Evolutionary conservation across 2,329 filamentous ascomycete species (phyloP).

Genomic region (Alternaria sp.): DNA sequence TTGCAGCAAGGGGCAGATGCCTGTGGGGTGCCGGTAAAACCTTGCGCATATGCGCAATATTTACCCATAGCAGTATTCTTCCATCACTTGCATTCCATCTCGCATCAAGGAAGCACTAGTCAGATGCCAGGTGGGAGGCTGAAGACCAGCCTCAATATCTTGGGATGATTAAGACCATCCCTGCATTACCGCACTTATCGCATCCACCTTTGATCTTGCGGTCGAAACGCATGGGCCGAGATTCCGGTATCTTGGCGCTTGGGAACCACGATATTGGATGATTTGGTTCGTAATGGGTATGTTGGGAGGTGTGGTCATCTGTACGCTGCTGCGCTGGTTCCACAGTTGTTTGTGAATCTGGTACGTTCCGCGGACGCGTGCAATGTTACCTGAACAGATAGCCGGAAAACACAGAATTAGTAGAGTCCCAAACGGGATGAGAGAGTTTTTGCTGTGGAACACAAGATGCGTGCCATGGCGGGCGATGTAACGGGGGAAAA

Average conservation of each 20-base stretch:
- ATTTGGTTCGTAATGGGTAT: neutral
- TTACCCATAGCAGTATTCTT: neutral
- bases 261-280: neutral
- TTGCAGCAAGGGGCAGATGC: neutral
- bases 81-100: neutral
- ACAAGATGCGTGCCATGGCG: neutral
- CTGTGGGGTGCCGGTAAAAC: neutral
- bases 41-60: neutral
- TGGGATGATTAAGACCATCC: neutral
- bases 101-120: neutral
- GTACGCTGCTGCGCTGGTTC: neutral
- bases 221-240: neutral
- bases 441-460: neutral
- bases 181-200: neutral
- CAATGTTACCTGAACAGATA: neutral
- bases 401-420: neutral
- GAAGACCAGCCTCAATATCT: neutral
- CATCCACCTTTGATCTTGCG: neutral
- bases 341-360: neutral
- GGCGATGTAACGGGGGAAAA: neutral
- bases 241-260: neutral
- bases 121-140: neutral
- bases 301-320: neutral
- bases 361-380: neutral
- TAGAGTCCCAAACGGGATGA: neutral